Base-by-base conservation (phyloP, 371 early-diverging fungal species). In the Zychaea mexicana region DNA sequence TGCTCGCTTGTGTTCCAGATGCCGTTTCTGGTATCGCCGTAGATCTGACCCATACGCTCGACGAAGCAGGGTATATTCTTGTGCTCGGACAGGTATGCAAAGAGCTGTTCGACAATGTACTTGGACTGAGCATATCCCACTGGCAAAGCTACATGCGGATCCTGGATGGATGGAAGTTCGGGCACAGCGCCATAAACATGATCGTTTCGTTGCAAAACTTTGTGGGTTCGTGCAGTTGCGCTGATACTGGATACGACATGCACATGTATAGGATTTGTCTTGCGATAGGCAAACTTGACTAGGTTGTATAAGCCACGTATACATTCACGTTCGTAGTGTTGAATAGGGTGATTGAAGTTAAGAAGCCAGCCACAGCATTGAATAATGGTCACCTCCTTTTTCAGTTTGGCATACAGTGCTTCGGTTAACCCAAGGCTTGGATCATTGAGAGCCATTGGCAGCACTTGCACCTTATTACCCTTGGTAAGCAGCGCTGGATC, bases 91-190 rank as follows among this genome's bases (percentile, higher is more conserved):
- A 74, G 63, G 42, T 72, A 73, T 10, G 69, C 28, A 4, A 74
- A 61, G n/a, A 83, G 56, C 2, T 64, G 67, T 32, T 83, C 81
- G 15, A 69, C 68, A 45, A 83, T 69, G 53, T 73, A 77, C 52
- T 83, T 83, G 52, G 79, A 77, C 8, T 79, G 77, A 12, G 66
- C 73, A 53, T 80, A 83, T 1, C 84, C 84, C 66, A 76, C 74
- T 5, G 78, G 70, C 65, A 75, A 68, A 15, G 72, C 47, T 19
- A 71, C 68, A 45, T 62, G 63, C 19, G 76, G 57, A 46, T 79
- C 70, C 3, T 73, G 32, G 24, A 70, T 71, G 1, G 75, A 33
- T 10, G 66, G 63, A 2, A 60, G 49, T 47, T 83, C 84, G 5
- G 59, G 49, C 6, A 49, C 22, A 49, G 38, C 38, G 38, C 7